Conservation (phyloP, 2,329 filamentous ascomycete species). For the Cordyceps farinosa region DNA sequence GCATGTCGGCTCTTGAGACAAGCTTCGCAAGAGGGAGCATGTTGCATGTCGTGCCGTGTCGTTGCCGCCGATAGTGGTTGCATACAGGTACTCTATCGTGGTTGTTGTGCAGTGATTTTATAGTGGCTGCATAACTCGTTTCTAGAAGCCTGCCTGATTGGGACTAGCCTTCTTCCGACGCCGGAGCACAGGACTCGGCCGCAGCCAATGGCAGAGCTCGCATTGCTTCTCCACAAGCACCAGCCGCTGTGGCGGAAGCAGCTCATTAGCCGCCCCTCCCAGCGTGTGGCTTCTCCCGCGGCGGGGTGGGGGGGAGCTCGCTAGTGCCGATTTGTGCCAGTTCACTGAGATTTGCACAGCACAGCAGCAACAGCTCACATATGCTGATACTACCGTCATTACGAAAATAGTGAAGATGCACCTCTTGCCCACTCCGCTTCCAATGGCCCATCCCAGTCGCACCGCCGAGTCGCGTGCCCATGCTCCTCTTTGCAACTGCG, state of each 20-base stretch:
- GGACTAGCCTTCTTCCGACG: not conserved
- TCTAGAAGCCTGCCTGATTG: conserved; percentile 13
- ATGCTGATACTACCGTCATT: not conserved
- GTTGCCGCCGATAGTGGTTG: conserved; percentile 5
- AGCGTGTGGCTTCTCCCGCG: conserved; percentile 5
- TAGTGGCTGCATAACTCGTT: conserved; percentile 17
- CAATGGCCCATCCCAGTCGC: not conserved
- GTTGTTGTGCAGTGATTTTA: not conserved
- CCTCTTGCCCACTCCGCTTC: not conserved
- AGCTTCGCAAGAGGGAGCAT: not conserved
- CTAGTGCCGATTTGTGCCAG: conserved; percentile 17
- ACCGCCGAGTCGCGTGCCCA: conserved; percentile 7
- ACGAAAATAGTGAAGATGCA: not conserved
- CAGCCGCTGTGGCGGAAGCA: conserved; percentile 12
- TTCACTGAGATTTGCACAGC: conserved; percentile 12
- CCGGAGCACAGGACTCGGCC: not conserved
- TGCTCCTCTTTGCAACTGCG: not conserved
- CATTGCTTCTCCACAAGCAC: conserved; percentile 9
- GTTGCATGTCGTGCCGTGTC: conserved; percentile 2
- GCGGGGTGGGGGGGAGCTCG: not conserved
- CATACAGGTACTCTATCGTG: not conserved
- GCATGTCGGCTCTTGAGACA: not conserved
- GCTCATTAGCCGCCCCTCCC: not conserved
- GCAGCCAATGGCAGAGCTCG: not conserved
- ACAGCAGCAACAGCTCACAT: not conserved